Evolutionary conservation across 78 protist genomes (phyloP).

Genomic region (Neovahlkampfia damariscottae): DNA sequence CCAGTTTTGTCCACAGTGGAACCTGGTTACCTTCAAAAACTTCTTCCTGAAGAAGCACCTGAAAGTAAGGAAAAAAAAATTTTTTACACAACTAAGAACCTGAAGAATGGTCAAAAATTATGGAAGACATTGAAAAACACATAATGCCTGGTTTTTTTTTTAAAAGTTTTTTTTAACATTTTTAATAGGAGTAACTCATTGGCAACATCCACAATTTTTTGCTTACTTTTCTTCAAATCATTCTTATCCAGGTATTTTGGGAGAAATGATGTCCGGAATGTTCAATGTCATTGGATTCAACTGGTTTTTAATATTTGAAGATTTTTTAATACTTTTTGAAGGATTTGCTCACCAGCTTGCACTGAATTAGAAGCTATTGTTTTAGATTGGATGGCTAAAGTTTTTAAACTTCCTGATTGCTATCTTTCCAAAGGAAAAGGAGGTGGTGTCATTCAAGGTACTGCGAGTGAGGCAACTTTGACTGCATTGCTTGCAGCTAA

Average conservation of each 20-base stretch:
- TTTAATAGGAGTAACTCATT: slow-evolving; percentile 45
- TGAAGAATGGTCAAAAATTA: no score
- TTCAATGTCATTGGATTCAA: slow-evolving; percentile 10
- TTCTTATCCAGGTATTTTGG: slow-evolving; percentile 27
- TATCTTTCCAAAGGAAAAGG: slow-evolving; percentile 20
- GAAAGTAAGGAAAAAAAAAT: no score
- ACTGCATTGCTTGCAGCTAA: slow-evolving; percentile 23
- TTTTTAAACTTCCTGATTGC: not conserved
- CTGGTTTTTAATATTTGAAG: slow-evolving; percentile 19
- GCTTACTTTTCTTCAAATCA: slow-evolving; percentile 40
- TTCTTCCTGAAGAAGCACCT: no score
- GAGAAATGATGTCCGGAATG: slow-evolving; percentile 22
- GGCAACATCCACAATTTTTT: slow-evolving; percentile 40
- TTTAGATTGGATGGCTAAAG: not conserved
- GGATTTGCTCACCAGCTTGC: slow-evolving; percentile 34
- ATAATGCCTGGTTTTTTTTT: no score
- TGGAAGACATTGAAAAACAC: no score
- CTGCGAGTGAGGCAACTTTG: slow-evolving; percentile 25
- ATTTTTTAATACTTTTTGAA: slow-evolving; percentile 30
- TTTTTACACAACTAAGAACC: no score
- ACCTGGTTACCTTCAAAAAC: no score
- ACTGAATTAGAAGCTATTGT: no score
- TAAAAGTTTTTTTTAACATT: no score
- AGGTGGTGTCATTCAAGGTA: slow-evolving; percentile 47
- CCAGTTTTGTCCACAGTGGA: no score